These are phyloP conservation scores for Ustulina deusta DNA, from an alignment of 2,329 filamentous ascomycete species.

Conservation along the genomic window DNA sequence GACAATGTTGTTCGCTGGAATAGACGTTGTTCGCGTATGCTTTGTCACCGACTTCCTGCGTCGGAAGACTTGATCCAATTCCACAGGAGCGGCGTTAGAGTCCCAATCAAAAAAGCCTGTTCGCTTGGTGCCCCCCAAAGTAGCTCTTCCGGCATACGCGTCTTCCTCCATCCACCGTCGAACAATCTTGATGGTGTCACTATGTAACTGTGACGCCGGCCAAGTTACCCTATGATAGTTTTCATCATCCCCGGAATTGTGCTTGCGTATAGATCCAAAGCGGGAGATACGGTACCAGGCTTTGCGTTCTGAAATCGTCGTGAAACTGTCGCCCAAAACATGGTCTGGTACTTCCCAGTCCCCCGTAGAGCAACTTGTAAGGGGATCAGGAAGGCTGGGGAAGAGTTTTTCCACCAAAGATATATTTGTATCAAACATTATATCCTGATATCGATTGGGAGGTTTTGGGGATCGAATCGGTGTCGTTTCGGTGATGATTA, in stretches of 20 bases:
- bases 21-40: constrained; percentile 46
- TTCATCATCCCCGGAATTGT: constrained; percentile 68
- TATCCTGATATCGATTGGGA: constrained; percentile 48
- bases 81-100: constrained; percentile 62
- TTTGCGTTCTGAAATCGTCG: constrained; percentile 68
- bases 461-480: constrained; percentile 40
- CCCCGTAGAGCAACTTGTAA: constrained; percentile 17
- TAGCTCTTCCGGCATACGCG: constrained; percentile 64
- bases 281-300: constrained; percentile 74
- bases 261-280: constrained; percentile 67
- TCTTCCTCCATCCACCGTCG: constrained; percentile 76
- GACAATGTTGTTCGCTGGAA: constrained; percentile 38
- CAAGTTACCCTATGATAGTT: constrained; percentile 71
- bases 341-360: constrained; percentile 58
- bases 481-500: constrained; percentile 1
- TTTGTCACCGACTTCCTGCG: constrained; percentile 49
- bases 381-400: constrained; percentile 40
- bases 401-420: constrained; percentile 51
- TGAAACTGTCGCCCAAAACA: constrained; percentile 65
- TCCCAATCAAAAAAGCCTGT: constrained; percentile 73
- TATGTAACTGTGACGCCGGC: constrained; percentile 65
- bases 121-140: constrained; percentile 58
- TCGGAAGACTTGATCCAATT: constrained; percentile 60
- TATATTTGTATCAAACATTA: constrained; percentile 44
- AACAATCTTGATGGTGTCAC: constrained; percentile 68